Base-by-base conservation (phyloP, 2,329 filamentous ascomycete species). In the Whalleya microplaca region DNA sequence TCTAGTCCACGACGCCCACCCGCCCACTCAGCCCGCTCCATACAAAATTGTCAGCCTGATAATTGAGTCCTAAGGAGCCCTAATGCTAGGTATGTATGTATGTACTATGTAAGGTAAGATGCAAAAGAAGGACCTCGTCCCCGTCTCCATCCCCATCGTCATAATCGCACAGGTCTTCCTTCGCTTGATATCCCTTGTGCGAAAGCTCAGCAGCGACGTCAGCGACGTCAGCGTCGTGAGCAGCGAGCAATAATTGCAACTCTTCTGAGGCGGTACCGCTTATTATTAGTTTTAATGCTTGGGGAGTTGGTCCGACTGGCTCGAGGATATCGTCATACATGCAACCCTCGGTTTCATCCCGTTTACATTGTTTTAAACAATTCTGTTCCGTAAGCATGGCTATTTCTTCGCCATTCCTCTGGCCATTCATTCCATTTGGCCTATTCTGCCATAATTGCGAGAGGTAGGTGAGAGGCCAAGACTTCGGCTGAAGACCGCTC, bases 281-380 rank as follows among this genome's bases (percentile, higher is more conserved):
- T 57, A 61, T 21, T 41, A 57, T 64, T 61, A 62, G 56, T 53
- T 58, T 55, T 53, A 47, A 59, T 58, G 41, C 52, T 49, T 21
- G 46, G 48, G 62, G 53, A 62, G 55, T 51, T 61, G 57, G 56
- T 57, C 62, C 62, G 57, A 62, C 63, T 64, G 61, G 63, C 58
- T 64, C 53, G 55, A 59, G 56, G 50, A 63, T 56, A 63, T 61
- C 64, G 64, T 66, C 64, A 65, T 66, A 61, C 46, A 63, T 66
- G 64, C 62, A 64, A 65, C 61, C 58, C 48, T 60, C 54, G 58
- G 62, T 64, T 64, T 65, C 64, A 64, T 64, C 52, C 61, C 61
- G 57, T 62, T 55, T 44, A 55, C 52, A 51, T 58, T 61, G 46
- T 58, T 61, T 54, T 59, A 53, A 55, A 56, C n/a, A 41, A 32